A percentile compares a stretch with the other conserved stretches of the same genome.
phyloP scores from a whole-genome alignment of 208 protist species.

The Sergeia podlipaevii region DNA sequence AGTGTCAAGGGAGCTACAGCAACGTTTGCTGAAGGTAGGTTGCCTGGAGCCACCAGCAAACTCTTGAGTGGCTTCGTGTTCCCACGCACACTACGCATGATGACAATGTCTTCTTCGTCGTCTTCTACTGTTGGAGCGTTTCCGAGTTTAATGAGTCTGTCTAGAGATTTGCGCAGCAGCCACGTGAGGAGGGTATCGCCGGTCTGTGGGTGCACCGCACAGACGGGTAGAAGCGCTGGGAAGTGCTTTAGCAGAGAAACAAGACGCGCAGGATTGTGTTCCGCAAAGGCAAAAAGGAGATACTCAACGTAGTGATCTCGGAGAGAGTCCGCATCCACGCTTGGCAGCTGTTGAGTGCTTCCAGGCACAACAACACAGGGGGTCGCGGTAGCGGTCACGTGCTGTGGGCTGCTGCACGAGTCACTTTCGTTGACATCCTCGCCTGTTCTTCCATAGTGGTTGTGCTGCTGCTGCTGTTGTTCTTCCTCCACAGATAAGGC shows the following conservation, averaged over 20 bases:
- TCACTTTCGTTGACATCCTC: background rate
- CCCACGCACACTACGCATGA: too few species aligned
- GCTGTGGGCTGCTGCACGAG: background rate
- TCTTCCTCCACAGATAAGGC: too few species aligned
- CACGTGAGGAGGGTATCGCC: conserved; percentile 46
- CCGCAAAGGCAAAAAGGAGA: conserved; percentile 40
- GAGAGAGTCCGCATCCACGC: background rate
- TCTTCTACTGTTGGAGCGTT: too few species aligned
- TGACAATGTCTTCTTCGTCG: too few species aligned
- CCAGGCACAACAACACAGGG: background rate
- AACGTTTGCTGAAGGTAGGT: too few species aligned
- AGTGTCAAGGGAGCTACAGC: too few species aligned
- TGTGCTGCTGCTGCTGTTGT: too few species aligned
- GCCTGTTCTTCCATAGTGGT: background rate
- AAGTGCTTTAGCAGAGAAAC: conserved; percentile 19
- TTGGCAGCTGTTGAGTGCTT: background rate
- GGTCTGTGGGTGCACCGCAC: conserved; percentile 27
- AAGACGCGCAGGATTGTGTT: conserved; percentile 40
- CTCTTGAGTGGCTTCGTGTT: too few species aligned
- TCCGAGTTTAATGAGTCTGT: background rate
- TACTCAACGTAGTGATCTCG: conserved; percentile 14
- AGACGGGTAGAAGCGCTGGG: conserved; percentile 16
- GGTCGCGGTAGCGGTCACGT: background rate
- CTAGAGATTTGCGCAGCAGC: conserved; percentile 21
- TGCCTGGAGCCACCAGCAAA: too few species aligned